Conservation (phyloP, 768 basidiomycete genomes). For the Rhodosporidiobolus sp. region DNA sequence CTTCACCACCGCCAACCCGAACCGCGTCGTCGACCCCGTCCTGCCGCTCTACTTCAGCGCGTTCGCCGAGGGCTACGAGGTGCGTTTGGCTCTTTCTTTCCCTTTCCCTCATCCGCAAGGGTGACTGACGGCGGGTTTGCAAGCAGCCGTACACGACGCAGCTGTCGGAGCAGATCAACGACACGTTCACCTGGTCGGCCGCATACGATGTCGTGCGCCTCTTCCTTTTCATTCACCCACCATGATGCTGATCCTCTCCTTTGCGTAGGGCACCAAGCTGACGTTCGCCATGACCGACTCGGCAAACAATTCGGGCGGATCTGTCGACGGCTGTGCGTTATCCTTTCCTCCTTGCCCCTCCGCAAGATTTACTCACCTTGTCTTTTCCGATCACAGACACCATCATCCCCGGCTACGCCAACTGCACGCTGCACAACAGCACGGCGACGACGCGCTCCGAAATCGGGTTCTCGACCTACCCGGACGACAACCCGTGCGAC, state of each 20-base stretch:
- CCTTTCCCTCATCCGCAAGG: neutral
- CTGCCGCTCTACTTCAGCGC: conserved; percentile 20
- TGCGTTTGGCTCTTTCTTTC: neutral
- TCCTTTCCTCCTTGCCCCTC: neutral
- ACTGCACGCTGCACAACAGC: conserved; percentile 1
- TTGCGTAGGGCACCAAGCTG: conserved; percentile 21
- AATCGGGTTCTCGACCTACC: conserved; percentile 5
- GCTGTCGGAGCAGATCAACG: neutral
- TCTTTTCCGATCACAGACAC: conserved; percentile 4
- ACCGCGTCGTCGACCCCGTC: neutral
- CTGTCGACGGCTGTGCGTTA: conserved; percentile 21
- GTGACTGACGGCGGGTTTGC: neutral
- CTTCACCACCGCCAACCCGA: neutral
- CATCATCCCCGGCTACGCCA: conserved; percentile 6
- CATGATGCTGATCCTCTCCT: neutral
- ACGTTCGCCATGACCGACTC: conserved; percentile 33
- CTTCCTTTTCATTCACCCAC: no score
- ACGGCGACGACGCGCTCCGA: neutral
- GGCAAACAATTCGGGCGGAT: conserved; percentile 26
- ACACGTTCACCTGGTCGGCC: conserved; percentile 1
- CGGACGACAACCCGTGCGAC: conserved; percentile 11
- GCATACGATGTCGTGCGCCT: neutral
- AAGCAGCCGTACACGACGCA: neutral
- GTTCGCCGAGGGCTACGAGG: neutral
- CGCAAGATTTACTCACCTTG: neutral